These are phyloP conservation scores for Mycosarcoma maydis DNA, from an alignment of 1,284 basidiomycete species.

Conservation along the genomic window DNA sequence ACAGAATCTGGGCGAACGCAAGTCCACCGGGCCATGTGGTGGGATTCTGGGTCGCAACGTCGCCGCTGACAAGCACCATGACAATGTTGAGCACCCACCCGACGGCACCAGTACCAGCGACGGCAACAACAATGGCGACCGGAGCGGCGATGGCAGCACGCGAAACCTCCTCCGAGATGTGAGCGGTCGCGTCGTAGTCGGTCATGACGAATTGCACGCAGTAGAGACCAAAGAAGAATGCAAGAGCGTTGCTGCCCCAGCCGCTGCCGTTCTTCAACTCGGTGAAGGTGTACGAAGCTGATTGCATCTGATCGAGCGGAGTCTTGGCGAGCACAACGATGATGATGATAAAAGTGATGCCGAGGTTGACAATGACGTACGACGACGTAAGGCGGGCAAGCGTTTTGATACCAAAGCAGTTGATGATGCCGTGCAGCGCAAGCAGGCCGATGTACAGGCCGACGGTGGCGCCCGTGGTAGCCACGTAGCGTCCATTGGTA, in stretches of 20 bases:
- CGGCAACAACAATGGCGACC: slow-evolving; percentile 85
- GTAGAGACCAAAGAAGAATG: slow-evolving; percentile 86
- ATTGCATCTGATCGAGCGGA: slow-evolving; percentile 81
- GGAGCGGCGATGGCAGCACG: slow-evolving; percentile 82
- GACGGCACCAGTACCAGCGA: slow-evolving; percentile 68
- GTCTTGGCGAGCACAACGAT: slow-evolving; percentile 80
- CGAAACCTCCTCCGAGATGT: slow-evolving; percentile 91
- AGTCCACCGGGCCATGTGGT: slow-evolving; percentile 61
- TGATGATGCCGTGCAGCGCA: slow-evolving; percentile 69
- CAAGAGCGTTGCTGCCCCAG: slow-evolving; percentile 80
- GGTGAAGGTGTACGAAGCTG: slow-evolving; percentile 76
- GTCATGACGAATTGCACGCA: slow-evolving; percentile 78
- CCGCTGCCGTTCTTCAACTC: slow-evolving; percentile 76
- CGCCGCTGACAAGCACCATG: slow-evolving; percentile 78
- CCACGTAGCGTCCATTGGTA: slow-evolving; percentile 51
- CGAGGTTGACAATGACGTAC: slow-evolving; percentile 89
- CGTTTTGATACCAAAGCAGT: slow-evolving; percentile 81
- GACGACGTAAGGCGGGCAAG: slow-evolving; percentile 80
- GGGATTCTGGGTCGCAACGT: slow-evolving; percentile 48
- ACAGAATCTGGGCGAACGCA: slow-evolving; percentile 63
- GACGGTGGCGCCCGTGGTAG: slow-evolving; percentile 54
- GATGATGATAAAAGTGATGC: slow-evolving; percentile 73
- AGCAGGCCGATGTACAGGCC: slow-evolving; percentile 62
- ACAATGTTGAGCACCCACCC: slow-evolving; percentile 70
- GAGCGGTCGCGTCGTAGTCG: slow-evolving; percentile 73